These are phyloP conservation scores for Oenanthe sinensis DNA, from an alignment of 129 eudicot genomes.

Conservation along the genomic window DNA sequence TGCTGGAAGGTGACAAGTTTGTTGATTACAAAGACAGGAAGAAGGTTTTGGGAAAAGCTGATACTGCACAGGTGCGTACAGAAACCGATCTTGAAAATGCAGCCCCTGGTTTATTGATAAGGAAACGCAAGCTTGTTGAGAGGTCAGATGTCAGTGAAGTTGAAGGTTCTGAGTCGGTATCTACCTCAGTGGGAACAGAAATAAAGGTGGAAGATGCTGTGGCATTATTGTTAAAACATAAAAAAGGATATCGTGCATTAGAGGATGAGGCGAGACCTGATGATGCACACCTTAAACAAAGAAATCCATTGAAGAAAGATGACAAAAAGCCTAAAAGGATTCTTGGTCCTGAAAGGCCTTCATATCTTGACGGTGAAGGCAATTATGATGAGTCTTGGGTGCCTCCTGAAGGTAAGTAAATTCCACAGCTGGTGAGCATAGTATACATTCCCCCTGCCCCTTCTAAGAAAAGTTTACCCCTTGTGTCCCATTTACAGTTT, in stretches of 20 bases:
- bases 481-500: not conserved
- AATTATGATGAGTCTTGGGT: constrained; percentile 70
- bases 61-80: constrained; percentile 21
- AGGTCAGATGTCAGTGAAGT: constrained; percentile 30
- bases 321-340: constrained; percentile 51
- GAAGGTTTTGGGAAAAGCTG: constrained; percentile 37
- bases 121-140: constrained; percentile 74
- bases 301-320: constrained; percentile 28
- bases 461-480: not conserved
- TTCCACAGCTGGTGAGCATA: not conserved
- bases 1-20: constrained; percentile 49
- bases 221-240: constrained; percentile 74
- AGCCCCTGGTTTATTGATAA: constrained; percentile 85
- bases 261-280: constrained; percentile 32
- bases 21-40: constrained; percentile 83
- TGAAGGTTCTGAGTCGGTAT: constrained; percentile 22
- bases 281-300: constrained; percentile 15
- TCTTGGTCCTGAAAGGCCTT: constrained; percentile 74
- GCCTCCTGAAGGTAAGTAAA: constrained; percentile 75
- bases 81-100: constrained; percentile 61
- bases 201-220: constrained; percentile 68
- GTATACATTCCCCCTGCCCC: not conserved
- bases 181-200: constrained; percentile 31
- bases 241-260: constrained; percentile 46
- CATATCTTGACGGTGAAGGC: constrained; percentile 34